Conservation (phyloP, 2,329 filamentous ascomycete genomes). For the Didymella keratinophila region DNA sequence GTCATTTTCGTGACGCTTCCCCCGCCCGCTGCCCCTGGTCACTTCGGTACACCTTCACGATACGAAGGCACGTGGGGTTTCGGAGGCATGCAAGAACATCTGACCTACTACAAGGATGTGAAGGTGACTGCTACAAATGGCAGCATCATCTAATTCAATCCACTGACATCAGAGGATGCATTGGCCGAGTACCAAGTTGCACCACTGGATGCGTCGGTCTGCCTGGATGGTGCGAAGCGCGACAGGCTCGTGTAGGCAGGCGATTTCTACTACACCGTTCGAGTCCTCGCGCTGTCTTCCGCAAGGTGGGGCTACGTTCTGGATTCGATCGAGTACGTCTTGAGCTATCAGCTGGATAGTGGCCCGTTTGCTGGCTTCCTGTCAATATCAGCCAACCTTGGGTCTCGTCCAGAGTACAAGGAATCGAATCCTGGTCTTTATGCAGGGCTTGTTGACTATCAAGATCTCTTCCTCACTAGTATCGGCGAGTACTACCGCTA, state of each 20-base stretch:
- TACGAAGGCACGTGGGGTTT: not conserved
- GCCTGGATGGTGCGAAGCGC: not conserved
- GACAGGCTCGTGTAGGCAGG: not conserved
- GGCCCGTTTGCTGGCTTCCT: not conserved
- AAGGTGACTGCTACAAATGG: not conserved
- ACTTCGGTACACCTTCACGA: not conserved
- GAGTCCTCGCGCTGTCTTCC: not conserved
- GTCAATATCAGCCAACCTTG: not conserved
- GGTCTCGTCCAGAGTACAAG: not conserved
- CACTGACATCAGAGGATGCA: not conserved
- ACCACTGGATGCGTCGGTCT: not conserved
- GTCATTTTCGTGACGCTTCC: not conserved
- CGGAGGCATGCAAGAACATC: not conserved
- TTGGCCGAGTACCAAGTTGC: not conserved
- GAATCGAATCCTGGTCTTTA: not conserved
- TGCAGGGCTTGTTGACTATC: not conserved
- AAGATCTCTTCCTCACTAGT: not conserved
- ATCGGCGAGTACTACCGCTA: slow-evolving; percentile 8
- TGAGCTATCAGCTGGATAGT: not conserved
- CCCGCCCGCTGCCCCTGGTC: not conserved
- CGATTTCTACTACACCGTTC: not conserved
- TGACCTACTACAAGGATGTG: not conserved
- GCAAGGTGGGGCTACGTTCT: not conserved
- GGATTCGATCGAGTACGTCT: not conserved
- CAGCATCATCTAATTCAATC: not conserved